Evolutionary conservation across 2,329 filamentous ascomycete genomes (phyloP).

Genomic region (Microsporum audouinii): DNA sequence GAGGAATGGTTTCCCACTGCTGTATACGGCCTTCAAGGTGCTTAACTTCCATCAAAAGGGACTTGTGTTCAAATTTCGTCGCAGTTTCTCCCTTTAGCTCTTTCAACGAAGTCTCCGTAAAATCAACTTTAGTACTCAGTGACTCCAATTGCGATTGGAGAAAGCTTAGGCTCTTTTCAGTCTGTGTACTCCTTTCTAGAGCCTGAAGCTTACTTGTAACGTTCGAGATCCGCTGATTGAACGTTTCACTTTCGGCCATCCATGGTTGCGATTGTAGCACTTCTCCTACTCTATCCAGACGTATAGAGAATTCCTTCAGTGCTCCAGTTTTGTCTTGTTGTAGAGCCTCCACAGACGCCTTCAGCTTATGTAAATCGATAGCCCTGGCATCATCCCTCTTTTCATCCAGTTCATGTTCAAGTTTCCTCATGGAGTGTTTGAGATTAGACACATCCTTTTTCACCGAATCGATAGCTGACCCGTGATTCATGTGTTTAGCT

Average conservation of each 20-base stretch:
- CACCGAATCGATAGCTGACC: background rate
- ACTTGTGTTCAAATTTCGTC: background rate
- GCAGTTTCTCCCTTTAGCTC: background rate
- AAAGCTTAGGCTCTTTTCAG: background rate
- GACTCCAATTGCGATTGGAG: background rate
- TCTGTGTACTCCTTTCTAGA: background rate
- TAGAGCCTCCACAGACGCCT: background rate
- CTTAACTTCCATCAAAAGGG: background rate
- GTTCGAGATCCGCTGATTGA: background rate
- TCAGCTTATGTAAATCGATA: background rate
- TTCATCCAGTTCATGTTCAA: background rate
- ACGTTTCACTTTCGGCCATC: background rate
- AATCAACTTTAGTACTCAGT: background rate
- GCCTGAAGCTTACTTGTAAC: background rate
- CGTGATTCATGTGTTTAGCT: background rate
- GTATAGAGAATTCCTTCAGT: background rate
- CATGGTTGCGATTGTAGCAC: background rate
- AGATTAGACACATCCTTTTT: background rate
- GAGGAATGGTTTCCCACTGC: background rate
- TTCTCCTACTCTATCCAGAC: background rate
- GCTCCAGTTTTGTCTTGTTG: background rate
- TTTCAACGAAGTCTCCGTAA: background rate
- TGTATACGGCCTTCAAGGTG: background rate
- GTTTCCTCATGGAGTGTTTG: background rate
- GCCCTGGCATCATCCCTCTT: background rate